These are phyloP conservation scores for Fusarium anthophilum DNA, from an alignment of 2,329 filamentous ascomycete genomes.

Conservation along the genomic window DNA sequence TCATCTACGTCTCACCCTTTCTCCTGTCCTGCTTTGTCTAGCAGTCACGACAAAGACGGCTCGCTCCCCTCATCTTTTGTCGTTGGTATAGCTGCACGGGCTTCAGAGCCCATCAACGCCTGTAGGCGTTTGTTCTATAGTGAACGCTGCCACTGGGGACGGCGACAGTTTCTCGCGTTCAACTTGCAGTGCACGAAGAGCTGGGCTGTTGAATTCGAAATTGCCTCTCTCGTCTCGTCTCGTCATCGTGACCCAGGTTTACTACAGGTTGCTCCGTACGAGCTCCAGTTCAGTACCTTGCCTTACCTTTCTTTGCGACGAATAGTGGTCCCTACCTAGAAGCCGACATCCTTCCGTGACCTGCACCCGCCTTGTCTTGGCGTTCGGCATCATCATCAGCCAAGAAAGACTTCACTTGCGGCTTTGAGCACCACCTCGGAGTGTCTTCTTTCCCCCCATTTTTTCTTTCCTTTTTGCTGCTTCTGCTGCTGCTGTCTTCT, in stretches of 20 bases:
- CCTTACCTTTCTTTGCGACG: background rate
- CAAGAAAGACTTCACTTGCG: slow-evolving; percentile 16
- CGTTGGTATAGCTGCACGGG: slow-evolving; percentile 31
- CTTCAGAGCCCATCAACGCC: slow-evolving; percentile 38
- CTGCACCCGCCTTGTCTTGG: slow-evolving; percentile 33
- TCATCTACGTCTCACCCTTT: background rate
- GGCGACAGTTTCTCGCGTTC: background rate
- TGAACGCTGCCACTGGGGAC: slow-evolving; percentile 31
- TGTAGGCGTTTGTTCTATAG: slow-evolving; percentile 32
- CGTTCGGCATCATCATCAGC: slow-evolving; percentile 30
- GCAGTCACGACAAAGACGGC: slow-evolving; percentile 29
- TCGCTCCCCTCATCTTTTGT: slow-evolving; percentile 22
- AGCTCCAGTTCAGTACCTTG: background rate
- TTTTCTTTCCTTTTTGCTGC: background rate
- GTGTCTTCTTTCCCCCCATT: background rate
- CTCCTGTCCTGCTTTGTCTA: slow-evolving; percentile 22
- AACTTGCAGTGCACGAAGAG: background rate
- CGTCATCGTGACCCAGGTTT: slow-evolving; percentile 9
- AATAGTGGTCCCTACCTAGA: slow-evolving; percentile 14
- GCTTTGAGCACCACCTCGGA: background rate
- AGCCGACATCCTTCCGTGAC: slow-evolving; percentile 36
- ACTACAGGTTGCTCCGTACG: background rate
- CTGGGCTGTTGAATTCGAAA: background rate
- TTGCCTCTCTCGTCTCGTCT: background rate
- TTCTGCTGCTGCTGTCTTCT: background rate